Conservation (phyloP, 176 grass and related monocot genomes). For the Aegilops sharonensis region DNA sequence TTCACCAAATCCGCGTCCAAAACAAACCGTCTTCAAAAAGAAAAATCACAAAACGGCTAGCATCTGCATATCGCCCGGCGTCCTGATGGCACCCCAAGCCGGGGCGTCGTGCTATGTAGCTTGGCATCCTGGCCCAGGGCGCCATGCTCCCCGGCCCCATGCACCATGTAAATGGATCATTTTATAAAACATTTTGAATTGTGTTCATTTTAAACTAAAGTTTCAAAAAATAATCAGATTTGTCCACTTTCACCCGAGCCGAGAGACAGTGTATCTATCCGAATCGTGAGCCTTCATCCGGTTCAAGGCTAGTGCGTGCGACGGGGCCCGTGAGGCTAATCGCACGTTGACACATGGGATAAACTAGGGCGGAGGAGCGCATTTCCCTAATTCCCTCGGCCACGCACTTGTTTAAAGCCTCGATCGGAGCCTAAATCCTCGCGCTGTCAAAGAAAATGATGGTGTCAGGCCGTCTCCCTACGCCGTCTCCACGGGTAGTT, state of each 20-base stretch:
- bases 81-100: too few species aligned
- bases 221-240: too few species aligned
- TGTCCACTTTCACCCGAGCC: background rate
- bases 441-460: conserved; percentile 29
- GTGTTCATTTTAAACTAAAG: too few species aligned
- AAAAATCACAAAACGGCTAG: too few species aligned
- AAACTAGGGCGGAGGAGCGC: conserved; percentile 5
- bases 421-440: background rate
- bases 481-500: conserved; percentile 9
- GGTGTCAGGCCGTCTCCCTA: conserved; percentile 35
- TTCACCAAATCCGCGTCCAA: too few species aligned
- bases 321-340: background rate
- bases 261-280: background rate
- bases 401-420: conserved; percentile 10
- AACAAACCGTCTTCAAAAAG: too few species aligned
- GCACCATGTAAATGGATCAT: too few species aligned
- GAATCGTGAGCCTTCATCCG: background rate
- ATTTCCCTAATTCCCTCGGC: conserved; percentile 17
- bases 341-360: conserved; percentile 16
- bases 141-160: too few species aligned
- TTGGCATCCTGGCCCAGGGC: too few species aligned
- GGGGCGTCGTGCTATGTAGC: too few species aligned
- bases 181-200: too few species aligned
- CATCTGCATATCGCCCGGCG: too few species aligned
- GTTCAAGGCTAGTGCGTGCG: background rate